Evolutionary conservation across 2,329 filamentous ascomycete species (phyloP), one percentile per base, ranked within the genome.

Genomic region (Aspergillus puulaauensis): DNA sequence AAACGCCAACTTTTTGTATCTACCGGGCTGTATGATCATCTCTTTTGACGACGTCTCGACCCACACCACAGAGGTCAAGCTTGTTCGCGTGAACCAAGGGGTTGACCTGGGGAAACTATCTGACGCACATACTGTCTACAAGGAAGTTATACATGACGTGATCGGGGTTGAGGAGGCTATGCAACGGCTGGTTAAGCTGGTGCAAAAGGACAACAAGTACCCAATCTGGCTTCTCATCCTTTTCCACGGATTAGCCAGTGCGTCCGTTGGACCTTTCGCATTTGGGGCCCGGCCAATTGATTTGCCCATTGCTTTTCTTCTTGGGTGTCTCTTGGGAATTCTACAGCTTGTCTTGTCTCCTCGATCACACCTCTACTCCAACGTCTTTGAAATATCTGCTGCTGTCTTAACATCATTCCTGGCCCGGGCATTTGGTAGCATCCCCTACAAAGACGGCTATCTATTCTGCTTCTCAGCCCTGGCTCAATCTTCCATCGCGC

Each of bases 11-110:
- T 97, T 96, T 67, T 77, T 97, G 19, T 98, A 97, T 71, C 86
- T 97, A 33, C 93, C 93, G 0, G 91, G 91, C 0, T 96, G 91
- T 69, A 98, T 97, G 93, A 90, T 97, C 56, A 89, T 96, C 70
- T 95, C 91, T 3, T 97, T 98, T 69, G 93, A 86, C 51, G 79
- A 81, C 54, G 64, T 70, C 5, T 69, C 72, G 6, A 80, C 79
- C 1, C 78, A 80, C 61, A 80, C 78, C 6, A 78, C 78, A 1
- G 79, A 81, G 58, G 75, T 81, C 37, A 78, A 79, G 54, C 67
- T 81, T 27, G 73, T 81, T 23, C 73, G 76, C 45, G 73, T 74
- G 37, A 66, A 70, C 1, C 77, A 79, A 52, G 77, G 75, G 5
- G 73, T 80, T 14, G 77, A 81, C 59, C 66, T 81, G 7, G 77